Evolutionary conservation across 768 basidiomycete species (phyloP).

Genomic region (Kwoniella botswanensis): DNA sequence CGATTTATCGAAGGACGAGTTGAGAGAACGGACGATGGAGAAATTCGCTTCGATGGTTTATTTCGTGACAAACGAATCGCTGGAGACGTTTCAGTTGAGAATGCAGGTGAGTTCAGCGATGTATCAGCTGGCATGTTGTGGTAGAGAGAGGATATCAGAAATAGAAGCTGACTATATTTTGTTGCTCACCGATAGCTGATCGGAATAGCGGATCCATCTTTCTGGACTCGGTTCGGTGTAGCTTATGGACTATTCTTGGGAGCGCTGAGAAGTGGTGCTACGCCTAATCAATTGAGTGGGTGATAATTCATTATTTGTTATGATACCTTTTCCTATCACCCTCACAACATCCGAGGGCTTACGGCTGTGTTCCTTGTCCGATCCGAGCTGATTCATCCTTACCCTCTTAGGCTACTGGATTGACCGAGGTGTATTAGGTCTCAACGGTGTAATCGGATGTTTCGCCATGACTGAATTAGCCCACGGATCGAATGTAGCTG

Average conservation of each 20-base stretch:
- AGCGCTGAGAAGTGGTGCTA: conserved; percentile 59
- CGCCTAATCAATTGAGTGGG: conserved; percentile 58
- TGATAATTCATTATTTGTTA: too few species aligned
- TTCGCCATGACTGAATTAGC: conserved; percentile 58
- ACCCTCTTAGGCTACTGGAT: conserved; percentile 58
- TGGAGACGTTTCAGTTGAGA: conserved; percentile 59
- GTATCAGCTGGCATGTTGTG: not conserved
- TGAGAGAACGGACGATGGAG: conserved; percentile 60
- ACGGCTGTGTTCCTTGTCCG: too few species aligned
- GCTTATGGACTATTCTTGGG: conserved; percentile 59
- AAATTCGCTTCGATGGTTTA: conserved; percentile 60
- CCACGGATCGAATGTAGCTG: conserved; percentile 61
- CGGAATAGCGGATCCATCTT: conserved; percentile 59
- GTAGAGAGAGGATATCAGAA: not conserved
- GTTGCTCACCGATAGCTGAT: conserved; percentile 35
- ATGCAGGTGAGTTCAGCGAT: conserved; percentile 56
- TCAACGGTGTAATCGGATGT: conserved; percentile 61
- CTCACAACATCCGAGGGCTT: too few species aligned
- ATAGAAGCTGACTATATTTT: not conserved
- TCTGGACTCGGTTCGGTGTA: conserved; percentile 61
- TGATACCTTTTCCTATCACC: too few species aligned
- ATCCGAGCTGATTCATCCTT: not conserved
- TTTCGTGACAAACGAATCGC: conserved; percentile 59
- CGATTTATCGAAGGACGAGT: conserved; percentile 58
- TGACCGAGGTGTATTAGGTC: conserved; percentile 59